Base-by-base conservation (phyloP, 2,329 filamentous ascomycete genomes). In the Nemania serpens region DNA sequence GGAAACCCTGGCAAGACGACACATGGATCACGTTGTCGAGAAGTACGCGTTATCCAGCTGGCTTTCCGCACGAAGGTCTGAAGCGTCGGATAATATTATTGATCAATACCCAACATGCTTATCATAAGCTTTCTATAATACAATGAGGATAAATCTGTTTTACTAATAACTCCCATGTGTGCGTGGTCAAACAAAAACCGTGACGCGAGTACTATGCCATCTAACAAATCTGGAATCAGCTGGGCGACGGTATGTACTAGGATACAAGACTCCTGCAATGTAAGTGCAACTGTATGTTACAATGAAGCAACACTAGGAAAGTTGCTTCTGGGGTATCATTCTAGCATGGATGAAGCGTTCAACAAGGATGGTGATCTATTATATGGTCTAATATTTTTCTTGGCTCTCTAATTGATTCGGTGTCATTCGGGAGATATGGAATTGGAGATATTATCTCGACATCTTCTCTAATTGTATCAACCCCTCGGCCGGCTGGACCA, bases 381-480 rank as follows among this genome's bases (percentile, higher is more conserved):
- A 7, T 7, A 29, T 29, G 3, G 3, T 29, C 3, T 29, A 7
- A 29, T n/a, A n/a, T n/a, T n/a, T n/a, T n/a, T n/a, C 25, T 7
- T 29, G 25, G 25, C 25, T 29, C 25, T 29, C 25, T 29, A 29
- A 29, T 29, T 7, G 3, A 29, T 29, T 29, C 25, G 25, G 25
- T 7, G 7, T 29, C 25, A 29, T 29, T 29, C 7, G 4, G 25
- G 7, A 29, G 25, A 29, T 29, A 7, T 29, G 25, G 25, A 7
- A 29, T 39, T 39, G 11, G 7, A n/a, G 15, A 17, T 37, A 18
- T 49, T 62, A 67, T 70, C 56, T 39, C 73, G 69, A 48, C 64
- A 71, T 66, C 46, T 74, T 77, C 68, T 83, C 79, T n/a, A 84
- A 71, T 69, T 84, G 82, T 47, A 84, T 81, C 46, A 84, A 71